A percentile compares a stretch with the other conserved stretches of the same genome.
phyloP scores from a whole-genome alignment of 2,329 filamentous ascomycete genomes.

The Fusarium decemcellulare region DNA sequence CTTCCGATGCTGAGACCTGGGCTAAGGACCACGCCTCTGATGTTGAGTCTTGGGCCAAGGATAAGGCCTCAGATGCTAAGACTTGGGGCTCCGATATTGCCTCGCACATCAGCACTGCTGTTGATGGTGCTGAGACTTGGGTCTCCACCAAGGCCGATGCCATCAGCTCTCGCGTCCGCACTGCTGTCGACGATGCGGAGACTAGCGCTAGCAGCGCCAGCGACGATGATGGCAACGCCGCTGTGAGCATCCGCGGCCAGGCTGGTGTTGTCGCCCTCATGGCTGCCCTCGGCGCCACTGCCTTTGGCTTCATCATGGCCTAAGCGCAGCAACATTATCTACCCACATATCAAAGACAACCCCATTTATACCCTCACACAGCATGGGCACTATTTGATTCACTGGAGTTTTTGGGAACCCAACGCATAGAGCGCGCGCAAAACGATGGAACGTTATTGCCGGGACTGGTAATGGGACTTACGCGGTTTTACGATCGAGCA shows the following conservation, averaged over 20 bases:
- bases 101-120: constrained; percentile 16
- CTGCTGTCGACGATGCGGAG: constrained; percentile 24
- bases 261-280: constrained; percentile 34
- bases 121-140: constrained; percentile 11
- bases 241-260: constrained; percentile 21
- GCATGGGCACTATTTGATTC: constrained; percentile 17
- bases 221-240: constrained; percentile 36
- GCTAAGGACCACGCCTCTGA: constrained; percentile 17
- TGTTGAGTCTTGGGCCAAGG: constrained; percentile 9
- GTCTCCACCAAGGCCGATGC: constrained; percentile 24
- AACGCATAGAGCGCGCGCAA: constrained; percentile 12
- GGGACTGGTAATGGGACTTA: constrained; percentile 9
- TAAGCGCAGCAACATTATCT: constrained; percentile 21
- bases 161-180: constrained; percentile 23
- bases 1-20: constrained; percentile 10
- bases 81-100: background rate
- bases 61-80: background rate
- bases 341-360: constrained; percentile 6
- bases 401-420: constrained; percentile 30
- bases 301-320: constrained; percentile 41
- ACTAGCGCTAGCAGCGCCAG: constrained; percentile 23
- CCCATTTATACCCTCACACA: constrained; percentile 12
- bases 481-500: constrained; percentile 19
- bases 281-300: constrained; percentile 44
- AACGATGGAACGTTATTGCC: constrained; percentile 18